Evolutionary conservation across 2,329 filamentous ascomycete genomes (phyloP), one percentile per base, ranked within the genome.

Genomic region (Ambrosiella beaveri): DNA sequence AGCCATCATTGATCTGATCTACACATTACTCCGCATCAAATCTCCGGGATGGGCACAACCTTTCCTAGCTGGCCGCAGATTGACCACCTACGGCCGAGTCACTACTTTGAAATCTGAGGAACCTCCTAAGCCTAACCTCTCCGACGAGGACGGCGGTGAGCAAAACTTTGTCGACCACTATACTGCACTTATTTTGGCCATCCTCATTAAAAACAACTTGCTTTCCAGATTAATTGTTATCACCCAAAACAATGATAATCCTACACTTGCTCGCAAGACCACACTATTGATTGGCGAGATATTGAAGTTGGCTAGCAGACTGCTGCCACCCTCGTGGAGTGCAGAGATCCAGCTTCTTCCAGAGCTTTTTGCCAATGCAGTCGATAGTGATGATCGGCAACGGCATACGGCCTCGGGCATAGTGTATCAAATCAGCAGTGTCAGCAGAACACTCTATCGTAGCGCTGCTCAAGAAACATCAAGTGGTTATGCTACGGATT

Each of bases 371-470:
- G 77, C 84, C 6, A 81, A 84, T 0, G 88, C 90, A 3, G 78
- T 86, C 1, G 78, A 82, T 39, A 88, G 90, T 64, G 74, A 80
- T 19, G 75, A 81, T 17, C 81, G 90, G 37, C 78, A 82, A 27
- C 83, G 88, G 57, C 90, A 90, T 64, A 76, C 86, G 59, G 88
- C 91, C 6, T 90, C 88, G 7, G 84, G 88, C 7, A 94, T 94
- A 15, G 88, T 98, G 11, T 98, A 97, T 66, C 93, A 97, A 67
- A 95, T 98, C 57, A 95, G 95, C 71, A 96, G 91, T 67, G 89
- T 98, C 63, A 98, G 91, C 68, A 82, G 88, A 62, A 97, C 90
- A 0, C 73, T 98, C 12, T 94, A 94, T 66, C 80, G 89, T 59
- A 94, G 88, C 53, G 79, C 81, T 13, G 56, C 40, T 2, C 45